A percentile compares a stretch with the other conserved stretches of the same genome.
Evolutionary conservation across 768 basidiomycete species (phyloP).

Genomic region (Suillus spraguei): DNA sequence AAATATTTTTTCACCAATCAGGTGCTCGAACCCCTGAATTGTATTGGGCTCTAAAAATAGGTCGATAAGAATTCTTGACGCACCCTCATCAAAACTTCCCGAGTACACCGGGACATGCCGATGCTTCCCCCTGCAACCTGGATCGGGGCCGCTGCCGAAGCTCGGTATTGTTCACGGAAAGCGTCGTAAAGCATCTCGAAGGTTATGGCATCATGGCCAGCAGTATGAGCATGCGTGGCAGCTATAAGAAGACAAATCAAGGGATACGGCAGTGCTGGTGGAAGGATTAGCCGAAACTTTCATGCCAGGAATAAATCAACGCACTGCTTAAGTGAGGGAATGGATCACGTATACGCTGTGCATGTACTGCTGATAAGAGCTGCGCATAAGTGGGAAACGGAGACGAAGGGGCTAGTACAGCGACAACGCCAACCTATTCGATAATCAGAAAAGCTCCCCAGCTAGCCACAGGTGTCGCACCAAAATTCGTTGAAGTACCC

Average conservation of each 20-base stretch:
- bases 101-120: slow-evolving; percentile 69
- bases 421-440: slow-evolving; percentile 44
- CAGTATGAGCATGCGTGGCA: slow-evolving; percentile 72
- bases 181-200: slow-evolving; percentile 89
- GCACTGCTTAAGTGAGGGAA: slow-evolving; percentile 57
- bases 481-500: slow-evolving; percentile 58
- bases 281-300: neutral
- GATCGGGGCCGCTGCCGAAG: slow-evolving; percentile 73
- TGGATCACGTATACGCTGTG: slow-evolving; percentile 60
- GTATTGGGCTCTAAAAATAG: slow-evolving; percentile 4
- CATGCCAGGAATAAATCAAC: slow-evolving; percentile 21
- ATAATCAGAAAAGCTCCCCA: slow-evolving; percentile 14
- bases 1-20: slow-evolving; percentile 62
- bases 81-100: slow-evolving; percentile 67
- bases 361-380: slow-evolving; percentile 44
- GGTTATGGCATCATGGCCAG: slow-evolving; percentile 80
- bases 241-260: slow-evolving; percentile 83
- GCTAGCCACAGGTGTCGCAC: slow-evolving; percentile 41
- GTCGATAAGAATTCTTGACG: slow-evolving; percentile 29
- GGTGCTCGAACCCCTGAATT: slow-evolving; percentile 73
- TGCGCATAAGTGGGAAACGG: slow-evolving; percentile 55
- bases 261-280: slow-evolving; percentile 73
- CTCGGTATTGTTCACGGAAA: slow-evolving; percentile 74
- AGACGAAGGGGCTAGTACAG: slow-evolving; percentile 48
- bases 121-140: slow-evolving; percentile 74